Conservation (phyloP, 495 filamentous ascomycete genomes). For the Apiosordaria backusii region DNA sequence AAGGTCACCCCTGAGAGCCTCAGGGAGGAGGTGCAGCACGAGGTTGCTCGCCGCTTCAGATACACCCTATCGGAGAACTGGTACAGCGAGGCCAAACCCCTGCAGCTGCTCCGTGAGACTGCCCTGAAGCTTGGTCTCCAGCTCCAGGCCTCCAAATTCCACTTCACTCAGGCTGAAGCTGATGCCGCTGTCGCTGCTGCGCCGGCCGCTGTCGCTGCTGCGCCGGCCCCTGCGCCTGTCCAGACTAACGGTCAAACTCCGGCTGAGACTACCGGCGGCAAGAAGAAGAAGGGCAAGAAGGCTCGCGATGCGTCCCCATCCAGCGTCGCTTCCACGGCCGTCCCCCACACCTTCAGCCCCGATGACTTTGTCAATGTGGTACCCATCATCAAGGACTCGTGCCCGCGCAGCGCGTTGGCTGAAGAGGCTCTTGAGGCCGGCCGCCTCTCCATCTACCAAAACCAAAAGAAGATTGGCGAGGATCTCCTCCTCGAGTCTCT, state of each 20-base stretch:
- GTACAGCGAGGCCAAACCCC: slow-evolving; percentile 59
- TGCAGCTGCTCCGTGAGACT: slow-evolving; percentile 86
- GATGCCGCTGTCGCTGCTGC: slow-evolving; percentile 24
- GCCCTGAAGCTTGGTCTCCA: slow-evolving; percentile 90
- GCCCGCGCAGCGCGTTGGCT: slow-evolving; percentile 80
- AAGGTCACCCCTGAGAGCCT: slow-evolving; percentile 70
- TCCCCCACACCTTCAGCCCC: slow-evolving; percentile 64
- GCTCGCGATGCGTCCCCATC: slow-evolving; percentile 46
- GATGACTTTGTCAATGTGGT: slow-evolving; percentile 91
- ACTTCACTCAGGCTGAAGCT: slow-evolving; percentile 52
- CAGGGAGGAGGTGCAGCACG: slow-evolving; percentile 62
- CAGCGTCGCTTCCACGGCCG: slow-evolving; percentile 49
- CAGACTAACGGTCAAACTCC: slow-evolving; percentile 32
- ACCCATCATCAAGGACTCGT: slow-evolving; percentile 89
- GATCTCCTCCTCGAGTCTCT: slow-evolving; percentile 93
- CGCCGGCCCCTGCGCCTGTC: slow-evolving; percentile 12
- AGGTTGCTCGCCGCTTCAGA: slow-evolving; percentile 70
- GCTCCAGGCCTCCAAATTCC: slow-evolving; percentile 75
- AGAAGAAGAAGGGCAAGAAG: slow-evolving; percentile 80
- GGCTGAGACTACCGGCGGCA: slow-evolving; percentile 26
- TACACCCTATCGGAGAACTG: slow-evolving; percentile 68
- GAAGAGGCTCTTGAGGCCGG: slow-evolving; percentile 96
- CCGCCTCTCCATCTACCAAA: slow-evolving; percentile 87
- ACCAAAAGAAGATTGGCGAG: slow-evolving; percentile 92
- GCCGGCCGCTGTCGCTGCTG: slow-evolving; percentile 23